A percentile compares a stretch with the other conserved stretches of the same genome.
Evolutionary conservation across 208 protist genomes (phyloP).

Genomic region (Acanthamoeba healyi): DNA sequence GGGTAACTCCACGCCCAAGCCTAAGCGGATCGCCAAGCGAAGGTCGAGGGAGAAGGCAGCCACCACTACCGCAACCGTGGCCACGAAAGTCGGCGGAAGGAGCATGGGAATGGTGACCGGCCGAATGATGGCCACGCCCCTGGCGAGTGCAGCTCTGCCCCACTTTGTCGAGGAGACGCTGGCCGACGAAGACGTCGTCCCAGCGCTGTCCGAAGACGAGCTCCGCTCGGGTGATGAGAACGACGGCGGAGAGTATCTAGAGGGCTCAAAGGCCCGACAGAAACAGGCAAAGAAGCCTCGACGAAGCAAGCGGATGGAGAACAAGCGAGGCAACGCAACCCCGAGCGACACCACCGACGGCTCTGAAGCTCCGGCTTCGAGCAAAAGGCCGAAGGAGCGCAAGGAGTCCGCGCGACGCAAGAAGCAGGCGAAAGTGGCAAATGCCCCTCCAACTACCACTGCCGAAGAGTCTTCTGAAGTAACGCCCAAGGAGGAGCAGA

Average conservation of each 20-base stretch:
- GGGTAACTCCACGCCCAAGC: neutral
- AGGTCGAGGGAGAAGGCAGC: slow-evolving; percentile 16
- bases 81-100: neutral
- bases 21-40: slow-evolving; percentile 33
- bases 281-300: neutral
- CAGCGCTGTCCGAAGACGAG: slow-evolving; percentile 31
- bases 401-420: neutral
- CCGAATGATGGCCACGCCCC: neutral
- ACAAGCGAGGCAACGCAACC: slow-evolving; percentile 22
- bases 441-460: neutral
- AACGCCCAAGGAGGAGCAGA: neutral
- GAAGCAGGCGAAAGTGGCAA: neutral
- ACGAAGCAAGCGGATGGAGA: slow-evolving; percentile 26
- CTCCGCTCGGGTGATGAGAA: slow-evolving; percentile 32
- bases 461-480: neutral
- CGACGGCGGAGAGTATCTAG: slow-evolving; percentile 27
- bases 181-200: neutral
- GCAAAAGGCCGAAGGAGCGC: neutral
- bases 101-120: slow-evolving; percentile 18
- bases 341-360: neutral
- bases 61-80: neutral
- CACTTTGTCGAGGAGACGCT: slow-evolving; percentile 24
- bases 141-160: neutral
- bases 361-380: slow-evolving; percentile 5
- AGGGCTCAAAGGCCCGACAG: neutral